Conservation (phyloP, 139 green algal species). For the Desmodesmus armatus region DNA sequence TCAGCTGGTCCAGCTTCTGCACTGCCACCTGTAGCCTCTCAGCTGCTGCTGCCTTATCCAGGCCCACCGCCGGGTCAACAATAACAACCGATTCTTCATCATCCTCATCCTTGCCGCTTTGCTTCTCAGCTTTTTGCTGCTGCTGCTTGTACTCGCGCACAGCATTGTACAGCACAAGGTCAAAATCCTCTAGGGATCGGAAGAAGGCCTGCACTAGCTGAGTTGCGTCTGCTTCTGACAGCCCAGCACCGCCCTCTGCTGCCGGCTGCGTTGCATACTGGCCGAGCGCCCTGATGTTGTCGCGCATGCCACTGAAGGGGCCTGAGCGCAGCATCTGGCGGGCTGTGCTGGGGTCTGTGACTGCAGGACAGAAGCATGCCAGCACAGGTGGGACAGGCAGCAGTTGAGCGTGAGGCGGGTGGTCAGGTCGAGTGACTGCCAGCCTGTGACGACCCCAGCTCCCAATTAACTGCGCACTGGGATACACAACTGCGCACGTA, state of each 20-base stretch:
- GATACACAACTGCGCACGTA: too few species aligned
- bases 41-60: slow-evolving; percentile 41
- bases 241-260: slow-evolving; percentile 13
- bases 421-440: too few species aligned
- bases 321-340: slow-evolving; percentile 55
- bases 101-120: background rate
- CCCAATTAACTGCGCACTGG: too few species aligned
- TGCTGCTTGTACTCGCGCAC: slow-evolving; percentile 27
- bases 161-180: slow-evolving; percentile 49
- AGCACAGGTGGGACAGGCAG: background rate
- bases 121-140: background rate
- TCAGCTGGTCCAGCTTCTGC: slow-evolving; percentile 44
- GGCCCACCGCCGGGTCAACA: background rate
- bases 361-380: background rate
- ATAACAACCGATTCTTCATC: background rate
- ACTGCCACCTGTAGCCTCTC: slow-evolving; percentile 44
- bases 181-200: slow-evolving; percentile 48
- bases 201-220: slow-evolving; percentile 58
- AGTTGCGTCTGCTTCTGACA: slow-evolving; percentile 27
- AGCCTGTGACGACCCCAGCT: too few species aligned
- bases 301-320: slow-evolving; percentile 56
- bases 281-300: slow-evolving; percentile 63
- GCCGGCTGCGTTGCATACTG: slow-evolving; percentile 46
- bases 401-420: too few species aligned
- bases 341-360: slow-evolving; percentile 27